Evolutionary conservation across 225 moss, liverwort and hornwort genomes (phyloP).

Genomic region (Sphagnum tenellum): DNA sequence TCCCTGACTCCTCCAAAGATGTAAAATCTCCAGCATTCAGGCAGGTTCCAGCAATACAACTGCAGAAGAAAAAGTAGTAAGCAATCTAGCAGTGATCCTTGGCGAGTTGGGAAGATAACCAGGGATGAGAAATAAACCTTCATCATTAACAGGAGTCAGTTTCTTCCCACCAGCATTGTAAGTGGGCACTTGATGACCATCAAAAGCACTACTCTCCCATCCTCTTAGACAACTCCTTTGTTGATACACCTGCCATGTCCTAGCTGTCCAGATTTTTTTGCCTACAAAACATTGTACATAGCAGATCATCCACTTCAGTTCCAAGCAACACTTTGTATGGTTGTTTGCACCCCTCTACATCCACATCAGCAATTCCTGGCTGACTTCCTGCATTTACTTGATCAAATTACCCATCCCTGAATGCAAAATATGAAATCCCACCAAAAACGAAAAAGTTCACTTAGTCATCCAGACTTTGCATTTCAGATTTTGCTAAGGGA

Average conservation of each 20-base stretch:
- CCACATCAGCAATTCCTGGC: neutral
- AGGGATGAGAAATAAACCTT: too few species aligned
- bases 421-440: neutral
- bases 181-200: slow-evolving; percentile 62
- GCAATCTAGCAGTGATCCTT: too few species aligned
- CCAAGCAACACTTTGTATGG: neutral
- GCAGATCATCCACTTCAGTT: neutral
- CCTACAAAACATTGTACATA: slow-evolving; percentile 15
- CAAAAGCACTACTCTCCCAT: slow-evolving; percentile 54
- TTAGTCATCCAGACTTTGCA: neutral
- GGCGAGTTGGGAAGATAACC: too few species aligned
- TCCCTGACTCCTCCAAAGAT: too few species aligned
- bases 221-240: slow-evolving; percentile 40
- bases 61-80: too few species aligned
- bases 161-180: slow-evolving; percentile 58
- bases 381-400: too few species aligned
- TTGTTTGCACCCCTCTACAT: neutral
- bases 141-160: slow-evolving; percentile 15
- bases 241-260: slow-evolving; percentile 38
- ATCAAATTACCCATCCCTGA: too few species aligned
- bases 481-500: slow-evolving; percentile 23
- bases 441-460: neutral
- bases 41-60: too few species aligned
- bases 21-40: too few species aligned
- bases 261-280: slow-evolving; percentile 59